These are phyloP conservation scores for Sordariomycetes sp. DNA, from an alignment of 2,329 filamentous ascomycete genomes.

Conservation along the genomic window DNA sequence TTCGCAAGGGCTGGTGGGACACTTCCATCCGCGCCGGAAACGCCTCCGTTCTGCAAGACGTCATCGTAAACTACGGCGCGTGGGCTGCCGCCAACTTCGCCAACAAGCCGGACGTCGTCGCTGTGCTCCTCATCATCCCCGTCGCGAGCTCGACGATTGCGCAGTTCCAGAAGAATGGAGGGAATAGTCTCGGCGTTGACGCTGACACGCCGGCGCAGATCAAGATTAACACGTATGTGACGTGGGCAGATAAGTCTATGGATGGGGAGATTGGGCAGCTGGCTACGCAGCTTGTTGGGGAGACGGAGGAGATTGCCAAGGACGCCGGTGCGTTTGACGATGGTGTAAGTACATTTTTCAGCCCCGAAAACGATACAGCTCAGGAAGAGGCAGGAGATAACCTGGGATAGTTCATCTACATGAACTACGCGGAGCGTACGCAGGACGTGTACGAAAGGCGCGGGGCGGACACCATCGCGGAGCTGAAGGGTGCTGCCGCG, in stretches of 20 bases:
- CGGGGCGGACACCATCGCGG: conserved; percentile 19
- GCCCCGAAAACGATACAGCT: conserved; percentile 1
- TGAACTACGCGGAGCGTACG: conserved; percentile 26
- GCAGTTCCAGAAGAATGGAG: conserved; percentile 20
- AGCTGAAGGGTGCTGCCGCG: conserved; percentile 13
- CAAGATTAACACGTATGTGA: conserved; percentile 10
- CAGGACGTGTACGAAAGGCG: conserved; percentile 25
- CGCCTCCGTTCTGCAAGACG: conserved; percentile 10
- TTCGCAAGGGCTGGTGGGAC: conserved; percentile 11
- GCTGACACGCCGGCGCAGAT: conserved; percentile 13
- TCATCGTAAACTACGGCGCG: conserved; percentile 8
- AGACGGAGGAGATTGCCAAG: conserved; percentile 7
- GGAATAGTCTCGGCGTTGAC: conserved; percentile 21
- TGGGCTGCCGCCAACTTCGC: conserved; percentile 1
- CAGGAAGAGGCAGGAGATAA: conserved; percentile 3
- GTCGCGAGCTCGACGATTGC: conserved; percentile 22
- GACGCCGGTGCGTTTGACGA: neutral
- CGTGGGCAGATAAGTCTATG: conserved; percentile 10
- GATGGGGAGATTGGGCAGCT: conserved; percentile 10
- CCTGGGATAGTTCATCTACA: conserved; percentile 14
- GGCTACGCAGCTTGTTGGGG: conserved; percentile 8
- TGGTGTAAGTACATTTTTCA: neutral
- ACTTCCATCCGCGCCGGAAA: conserved; percentile 9
- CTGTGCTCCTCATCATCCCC: conserved; percentile 21
- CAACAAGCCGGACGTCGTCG: conserved; percentile 11